A percentile compares a stretch with the other conserved stretches of the same genome.
These are phyloP conservation scores for Garcileccinum viscosum DNA, from an alignment of 1,284 basidiomycete species.

Conservation along the genomic window DNA sequence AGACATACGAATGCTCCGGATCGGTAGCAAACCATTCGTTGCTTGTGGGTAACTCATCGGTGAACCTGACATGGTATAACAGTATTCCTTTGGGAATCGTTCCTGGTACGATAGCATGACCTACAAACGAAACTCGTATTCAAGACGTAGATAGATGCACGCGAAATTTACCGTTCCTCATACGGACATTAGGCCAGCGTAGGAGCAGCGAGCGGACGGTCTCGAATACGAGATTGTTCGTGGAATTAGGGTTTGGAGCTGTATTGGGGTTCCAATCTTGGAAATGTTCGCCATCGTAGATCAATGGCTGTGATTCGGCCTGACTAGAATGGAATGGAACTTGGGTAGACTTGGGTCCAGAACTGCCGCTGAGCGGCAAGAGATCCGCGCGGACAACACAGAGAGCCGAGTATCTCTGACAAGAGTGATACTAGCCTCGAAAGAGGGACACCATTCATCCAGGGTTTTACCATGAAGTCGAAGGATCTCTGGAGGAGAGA, in stretches of 20 bases:
- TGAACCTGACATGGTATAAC: conserved; percentile 53
- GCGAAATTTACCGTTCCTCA: conserved; percentile 47
- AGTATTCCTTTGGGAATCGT: conserved; percentile 47
- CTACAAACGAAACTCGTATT: conserved; percentile 34
- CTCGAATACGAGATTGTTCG: conserved; percentile 39
- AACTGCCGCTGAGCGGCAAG: conserved; percentile 70
- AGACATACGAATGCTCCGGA: conserved; percentile 50
- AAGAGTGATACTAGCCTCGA: conserved; percentile 9
- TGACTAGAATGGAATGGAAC: no score
- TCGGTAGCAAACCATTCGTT: conserved; percentile 52
- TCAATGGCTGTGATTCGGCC: no score
- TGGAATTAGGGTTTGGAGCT: conserved; percentile 22
- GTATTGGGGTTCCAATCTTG: conserved; percentile 26
- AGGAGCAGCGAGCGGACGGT: conserved; percentile 43
- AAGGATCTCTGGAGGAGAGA: conserved; percentile 78
- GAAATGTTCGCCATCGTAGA: no score
- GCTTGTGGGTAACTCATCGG: no score
- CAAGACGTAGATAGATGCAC: neutral
- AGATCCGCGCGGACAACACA: conserved; percentile 79
- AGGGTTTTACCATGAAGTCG: conserved; percentile 58
- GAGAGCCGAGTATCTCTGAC: conserved; percentile 72
- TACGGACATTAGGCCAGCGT: conserved; percentile 58
- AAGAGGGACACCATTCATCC: neutral
- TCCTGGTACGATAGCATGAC: conserved; percentile 52
- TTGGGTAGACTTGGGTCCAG: conserved; percentile 69